These are phyloP conservation scores for Cavenderia fasciculata DNA, from an alignment of 78 protist genomes.

Conservation along the genomic window DNA sequence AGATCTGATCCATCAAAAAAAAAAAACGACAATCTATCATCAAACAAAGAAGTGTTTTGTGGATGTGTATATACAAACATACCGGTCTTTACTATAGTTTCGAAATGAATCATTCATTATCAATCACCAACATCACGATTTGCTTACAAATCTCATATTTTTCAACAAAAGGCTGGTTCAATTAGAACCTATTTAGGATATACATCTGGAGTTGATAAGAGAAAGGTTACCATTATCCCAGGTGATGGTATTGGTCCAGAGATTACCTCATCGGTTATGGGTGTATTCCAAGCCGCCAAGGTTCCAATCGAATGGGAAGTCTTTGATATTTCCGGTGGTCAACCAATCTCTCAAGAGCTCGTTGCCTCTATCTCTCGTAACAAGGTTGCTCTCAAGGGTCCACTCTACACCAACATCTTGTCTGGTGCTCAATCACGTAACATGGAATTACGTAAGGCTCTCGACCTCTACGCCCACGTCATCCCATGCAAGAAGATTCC, in stretches of 20 bases:
- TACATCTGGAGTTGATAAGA: conserved; percentile 41
- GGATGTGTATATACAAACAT: no score
- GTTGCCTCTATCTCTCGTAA: conserved; percentile 67
- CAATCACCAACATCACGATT: no score
- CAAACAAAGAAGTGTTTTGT: conserved; percentile 84
- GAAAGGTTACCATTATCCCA: conserved; percentile 85
- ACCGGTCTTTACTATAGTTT: no score
- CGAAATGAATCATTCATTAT: no score
- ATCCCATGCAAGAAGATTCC: conserved; percentile 79
- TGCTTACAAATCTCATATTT: no score
- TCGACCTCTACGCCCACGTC: conserved; percentile 86
- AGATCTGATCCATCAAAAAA: no score
- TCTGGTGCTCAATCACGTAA: conserved; percentile 68
- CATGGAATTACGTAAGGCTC: conserved; percentile 84
- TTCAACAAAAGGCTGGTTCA: conserved; percentile 35
- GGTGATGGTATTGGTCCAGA: conserved; percentile 93
- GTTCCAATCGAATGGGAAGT: conserved; percentile 85
- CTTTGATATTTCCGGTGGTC: conserved; percentile 67
- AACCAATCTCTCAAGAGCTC: conserved; percentile 52
- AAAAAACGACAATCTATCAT: no score
- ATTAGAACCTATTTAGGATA: conserved; percentile 70
- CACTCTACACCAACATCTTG: conserved; percentile 59
- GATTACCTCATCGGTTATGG: conserved; percentile 76
- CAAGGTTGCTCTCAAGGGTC: conserved; percentile 84
- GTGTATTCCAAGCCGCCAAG: conserved; percentile 83